These are phyloP conservation scores for Alternaria burnsii DNA, from an alignment of 2,329 filamentous ascomycete genomes.

Conservation along the genomic window DNA sequence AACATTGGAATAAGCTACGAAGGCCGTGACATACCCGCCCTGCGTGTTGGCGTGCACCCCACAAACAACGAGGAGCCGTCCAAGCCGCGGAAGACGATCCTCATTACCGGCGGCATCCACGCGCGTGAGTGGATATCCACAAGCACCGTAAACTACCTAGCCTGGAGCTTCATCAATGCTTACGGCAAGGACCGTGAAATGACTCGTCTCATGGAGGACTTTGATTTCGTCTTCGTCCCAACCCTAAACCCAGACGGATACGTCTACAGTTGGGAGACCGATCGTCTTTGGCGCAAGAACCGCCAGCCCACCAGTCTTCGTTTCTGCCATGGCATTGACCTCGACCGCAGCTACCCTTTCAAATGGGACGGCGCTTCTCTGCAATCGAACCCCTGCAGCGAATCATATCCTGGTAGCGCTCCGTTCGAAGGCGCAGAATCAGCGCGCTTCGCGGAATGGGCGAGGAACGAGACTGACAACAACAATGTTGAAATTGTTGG, in stretches of 20 bases:
- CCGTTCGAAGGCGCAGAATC: slow-evolving; percentile 88
- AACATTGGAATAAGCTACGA: slow-evolving; percentile 87
- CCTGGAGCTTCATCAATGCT: slow-evolving; percentile 84
- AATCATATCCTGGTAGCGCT: slow-evolving; percentile 83
- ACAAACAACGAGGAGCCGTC: slow-evolving; percentile 58
- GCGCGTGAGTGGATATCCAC: slow-evolving; percentile 97
- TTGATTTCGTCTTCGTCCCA: slow-evolving; percentile 88
- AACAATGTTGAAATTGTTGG: slow-evolving; percentile 81
- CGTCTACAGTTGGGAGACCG: slow-evolving; percentile 89
- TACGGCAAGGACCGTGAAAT: slow-evolving; percentile 77
- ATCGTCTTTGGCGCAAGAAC: slow-evolving; percentile 95
- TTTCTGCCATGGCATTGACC: slow-evolving; percentile 87
- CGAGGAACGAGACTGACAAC: slow-evolving; percentile 75
- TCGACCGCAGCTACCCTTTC: slow-evolving; percentile 87
- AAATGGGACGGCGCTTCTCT: slow-evolving; percentile 77
- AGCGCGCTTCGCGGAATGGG: slow-evolving; percentile 79
- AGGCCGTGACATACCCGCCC: slow-evolving; percentile 82
- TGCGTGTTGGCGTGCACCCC: slow-evolving; percentile 74
- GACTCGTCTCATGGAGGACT: slow-evolving; percentile 80
- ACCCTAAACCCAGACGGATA: slow-evolving; percentile 94
- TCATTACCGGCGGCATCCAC: slow-evolving; percentile 87
- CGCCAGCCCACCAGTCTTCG: slow-evolving; percentile 81
- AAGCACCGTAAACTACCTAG: slow-evolving; percentile 88
- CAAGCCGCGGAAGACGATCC: slow-evolving; percentile 73
- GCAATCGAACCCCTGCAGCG: slow-evolving; percentile 81